Percentiles rank a stretch among this genome's conserved stretches.
Conservation (phyloP, 2,329 filamentous ascomycete genomes). For the Paecilomyces variotii region DNA sequence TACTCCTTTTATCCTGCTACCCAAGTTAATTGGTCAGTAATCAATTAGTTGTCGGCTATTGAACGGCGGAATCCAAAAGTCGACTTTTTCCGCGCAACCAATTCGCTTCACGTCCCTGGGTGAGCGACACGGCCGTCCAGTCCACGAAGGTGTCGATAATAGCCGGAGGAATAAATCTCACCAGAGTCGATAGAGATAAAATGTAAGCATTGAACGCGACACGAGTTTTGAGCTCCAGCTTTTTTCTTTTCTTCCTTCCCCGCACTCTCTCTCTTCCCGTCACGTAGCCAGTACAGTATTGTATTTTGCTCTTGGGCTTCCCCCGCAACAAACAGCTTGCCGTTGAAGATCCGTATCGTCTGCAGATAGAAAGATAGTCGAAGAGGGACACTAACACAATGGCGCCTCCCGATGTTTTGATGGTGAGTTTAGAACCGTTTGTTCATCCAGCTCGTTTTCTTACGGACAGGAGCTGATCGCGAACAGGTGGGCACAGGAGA, state of each 20-base stretch:
- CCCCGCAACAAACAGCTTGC: background rate
- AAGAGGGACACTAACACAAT: conserved; percentile 25
- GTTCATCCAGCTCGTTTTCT: conserved; percentile 5
- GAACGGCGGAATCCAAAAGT: conserved; percentile 6
- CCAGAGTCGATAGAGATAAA: background rate
- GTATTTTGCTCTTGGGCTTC: too few species aligned
- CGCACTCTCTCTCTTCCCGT: background rate
- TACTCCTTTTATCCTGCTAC: background rate
- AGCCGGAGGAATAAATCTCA: background rate
- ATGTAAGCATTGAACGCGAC: background rate
- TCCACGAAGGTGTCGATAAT: background rate
- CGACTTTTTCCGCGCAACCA: background rate
- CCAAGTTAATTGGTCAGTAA: too few species aligned
- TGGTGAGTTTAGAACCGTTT: conserved; percentile 42
- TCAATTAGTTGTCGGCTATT: conserved; percentile 17
- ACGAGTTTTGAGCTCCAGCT: background rate
- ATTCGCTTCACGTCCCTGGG: background rate
- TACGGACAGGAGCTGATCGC: background rate
- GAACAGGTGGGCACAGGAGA: conserved; percentile 77
- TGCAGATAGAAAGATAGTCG: background rate
- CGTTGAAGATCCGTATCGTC: background rate
- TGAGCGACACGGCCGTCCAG: background rate
- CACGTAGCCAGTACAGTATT: too few species aligned
- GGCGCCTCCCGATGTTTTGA: conserved; percentile 59
- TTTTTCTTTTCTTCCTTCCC: background rate